Conservation (phyloP, 1,284 basidiomycete genomes). For the Puccinia triticina region DNA sequence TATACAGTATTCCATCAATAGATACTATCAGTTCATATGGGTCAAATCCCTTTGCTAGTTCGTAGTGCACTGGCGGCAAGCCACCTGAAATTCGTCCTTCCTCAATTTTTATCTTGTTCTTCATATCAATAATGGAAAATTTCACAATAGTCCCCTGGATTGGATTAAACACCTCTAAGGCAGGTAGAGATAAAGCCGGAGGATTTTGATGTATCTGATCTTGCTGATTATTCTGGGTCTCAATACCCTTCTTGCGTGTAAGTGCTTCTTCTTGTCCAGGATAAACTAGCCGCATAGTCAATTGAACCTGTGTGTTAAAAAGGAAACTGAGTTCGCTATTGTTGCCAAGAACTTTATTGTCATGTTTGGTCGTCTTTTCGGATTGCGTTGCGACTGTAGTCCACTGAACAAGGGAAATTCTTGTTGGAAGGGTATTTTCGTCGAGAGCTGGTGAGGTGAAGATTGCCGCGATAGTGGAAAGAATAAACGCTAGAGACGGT, state of each 20-base stretch:
- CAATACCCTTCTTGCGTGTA: not conserved
- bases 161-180: not conserved
- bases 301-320: not conserved
- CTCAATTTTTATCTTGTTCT: not conserved
- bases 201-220: not conserved
- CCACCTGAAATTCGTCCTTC: not conserved
- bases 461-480: not conserved
- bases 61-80: not conserved
- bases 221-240: not conserved
- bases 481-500: not conserved
- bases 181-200: not conserved
- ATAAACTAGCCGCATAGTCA: not conserved
- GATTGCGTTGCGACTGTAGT: not conserved
- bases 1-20: not conserved
- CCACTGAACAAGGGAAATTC: not conserved
- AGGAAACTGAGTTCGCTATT: not conserved
- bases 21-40: not conserved
- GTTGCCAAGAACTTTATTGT: not conserved
- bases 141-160: not conserved
- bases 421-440: no score
- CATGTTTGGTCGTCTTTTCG: not conserved
- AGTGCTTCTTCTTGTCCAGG: not conserved
- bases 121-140: not conserved
- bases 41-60: conserved; percentile 3
- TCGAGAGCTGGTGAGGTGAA: not conserved